Base-by-base conservation (phyloP, 768 basidiomycete genomes). In the Phaeolepiota aurea region DNA sequence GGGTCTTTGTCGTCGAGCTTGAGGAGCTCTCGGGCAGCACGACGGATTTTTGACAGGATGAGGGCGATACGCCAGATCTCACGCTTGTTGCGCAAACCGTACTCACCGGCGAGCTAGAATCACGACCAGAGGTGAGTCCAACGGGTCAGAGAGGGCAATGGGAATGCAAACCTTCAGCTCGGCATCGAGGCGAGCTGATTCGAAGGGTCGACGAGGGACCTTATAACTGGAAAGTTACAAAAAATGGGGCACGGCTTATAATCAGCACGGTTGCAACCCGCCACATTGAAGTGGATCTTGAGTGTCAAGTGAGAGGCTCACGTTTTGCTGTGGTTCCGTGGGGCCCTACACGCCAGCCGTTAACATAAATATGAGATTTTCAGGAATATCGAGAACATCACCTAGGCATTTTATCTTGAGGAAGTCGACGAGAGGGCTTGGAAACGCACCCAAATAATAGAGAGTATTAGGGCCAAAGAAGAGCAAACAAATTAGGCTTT, bases 61-160 rank as follows among this genome's bases (percentile, higher is more conserved):
- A 99, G 84, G 63, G 90, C 82, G 66, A 99, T 98, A 59, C 96
- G 89, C 96, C 94, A 99, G 74, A 98, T 96, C 73, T 99, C 96
- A 63, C 94, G 87, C 78, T 99, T 99, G 87, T 97, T 98, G 66
- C 93, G 88, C 63, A 98, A 89, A 65, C 96, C 96, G 76, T 93
- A 98, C 72, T 99, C 96, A 68, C 96, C 94, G 40, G 93, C 94
- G 67, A 98, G 93, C 94, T 96, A 54, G 40, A n/a, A n/a, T n/a
- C n/a, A n/a, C n/a, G n/a, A n/a, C n/a, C n/a, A n/a, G n/a, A n/a
- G n/a, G n/a, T n/a, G n/a, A n/a, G n/a, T n/a, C n/a, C n/a, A n/a
- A n/a, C n/a, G n/a, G n/a, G n/a, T n/a, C n/a, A n/a, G n/a, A n/a
- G n/a, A n/a, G n/a, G n/a, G n/a, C n/a, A 34, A 42, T 23, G 20